These are phyloP conservation scores for Oryza australiensis DNA, from an alignment of 176 grass and related monocot species.

Conservation along the genomic window DNA sequence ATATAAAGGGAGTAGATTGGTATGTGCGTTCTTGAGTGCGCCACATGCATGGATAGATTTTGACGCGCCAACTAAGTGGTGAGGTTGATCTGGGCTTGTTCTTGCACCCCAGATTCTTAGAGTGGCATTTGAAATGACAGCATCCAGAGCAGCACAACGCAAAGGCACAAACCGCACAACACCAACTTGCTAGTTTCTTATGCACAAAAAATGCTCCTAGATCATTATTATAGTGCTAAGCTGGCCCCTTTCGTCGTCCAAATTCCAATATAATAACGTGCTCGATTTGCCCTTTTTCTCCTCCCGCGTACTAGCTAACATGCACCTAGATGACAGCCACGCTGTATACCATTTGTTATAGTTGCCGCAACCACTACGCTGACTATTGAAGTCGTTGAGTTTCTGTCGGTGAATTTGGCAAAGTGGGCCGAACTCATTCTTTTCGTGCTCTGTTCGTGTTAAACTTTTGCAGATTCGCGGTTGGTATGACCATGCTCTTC, in stretches of 20 bases:
- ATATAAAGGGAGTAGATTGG: not conserved
- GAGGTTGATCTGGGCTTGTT: not conserved
- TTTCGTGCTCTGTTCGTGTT: not conserved
- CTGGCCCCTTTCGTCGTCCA: conserved; percentile 1
- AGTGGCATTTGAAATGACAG: not conserved
- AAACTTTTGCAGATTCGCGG: conserved; percentile 58
- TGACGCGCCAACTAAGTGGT: not conserved
- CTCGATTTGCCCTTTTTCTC: not conserved
- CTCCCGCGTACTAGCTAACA: not conserved
- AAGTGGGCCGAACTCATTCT: conserved; percentile 24
- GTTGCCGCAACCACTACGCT: not conserved
- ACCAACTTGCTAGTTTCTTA: not conserved
- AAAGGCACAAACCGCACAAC: not conserved
- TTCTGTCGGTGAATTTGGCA: conserved; percentile 38
- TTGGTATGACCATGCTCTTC: conserved; percentile 75
- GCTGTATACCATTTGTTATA: not conserved
- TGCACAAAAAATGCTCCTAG: not conserved
- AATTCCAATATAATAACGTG: conserved; percentile 7
- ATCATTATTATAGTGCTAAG: not conserved
- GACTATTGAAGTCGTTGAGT: not conserved
- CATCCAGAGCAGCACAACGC: not conserved
- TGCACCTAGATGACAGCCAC: conserved; percentile 27
- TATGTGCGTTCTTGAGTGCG: not conserved
- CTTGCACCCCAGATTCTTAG: not conserved
- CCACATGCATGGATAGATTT: not conserved